Evolutionary conservation across 495 filamentous ascomycete genomes (phyloP).

Genomic region (Penicillium steckii): DNA sequence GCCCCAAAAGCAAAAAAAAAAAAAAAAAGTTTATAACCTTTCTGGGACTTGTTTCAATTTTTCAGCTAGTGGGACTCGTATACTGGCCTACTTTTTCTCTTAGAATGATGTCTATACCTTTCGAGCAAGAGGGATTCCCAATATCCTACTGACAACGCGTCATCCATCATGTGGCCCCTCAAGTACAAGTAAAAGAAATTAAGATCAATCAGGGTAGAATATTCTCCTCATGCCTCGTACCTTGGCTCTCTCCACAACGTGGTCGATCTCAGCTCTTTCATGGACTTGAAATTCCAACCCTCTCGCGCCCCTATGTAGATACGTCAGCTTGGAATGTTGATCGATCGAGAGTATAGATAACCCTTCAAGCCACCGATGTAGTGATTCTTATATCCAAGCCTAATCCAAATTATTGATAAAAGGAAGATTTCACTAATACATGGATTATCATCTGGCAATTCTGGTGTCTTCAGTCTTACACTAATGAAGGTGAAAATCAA

Average conservation of each 20-base stretch:
- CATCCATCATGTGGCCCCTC: slow-evolving; percentile 4
- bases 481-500: too few relatives aligned
- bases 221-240: not conserved
- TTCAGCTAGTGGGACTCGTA: too few relatives aligned
- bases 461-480: too few relatives aligned
- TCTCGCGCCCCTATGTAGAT: not conserved
- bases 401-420: too few relatives aligned
- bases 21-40: too few relatives aligned
- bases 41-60: too few relatives aligned
- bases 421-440: too few relatives aligned
- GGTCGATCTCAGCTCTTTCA: slow-evolving; percentile 7
- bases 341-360: not conserved
- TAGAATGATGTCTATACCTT: not conserved
- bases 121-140: not conserved
- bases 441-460: too few relatives aligned
- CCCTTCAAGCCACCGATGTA: not conserved
- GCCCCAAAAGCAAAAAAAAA: too few relatives aligned
- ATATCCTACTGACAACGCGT: not conserved
- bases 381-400: not conserved
- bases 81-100: not conserved
- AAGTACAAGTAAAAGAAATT: not conserved
- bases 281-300: slow-evolving; percentile 8
- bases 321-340: slow-evolving; percentile 18
- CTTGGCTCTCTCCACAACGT: slow-evolving; percentile 9
- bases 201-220: not conserved